phyloP scores from a whole-genome alignment of 345 rosid species.

The Melaleuca quinquenervia region DNA sequence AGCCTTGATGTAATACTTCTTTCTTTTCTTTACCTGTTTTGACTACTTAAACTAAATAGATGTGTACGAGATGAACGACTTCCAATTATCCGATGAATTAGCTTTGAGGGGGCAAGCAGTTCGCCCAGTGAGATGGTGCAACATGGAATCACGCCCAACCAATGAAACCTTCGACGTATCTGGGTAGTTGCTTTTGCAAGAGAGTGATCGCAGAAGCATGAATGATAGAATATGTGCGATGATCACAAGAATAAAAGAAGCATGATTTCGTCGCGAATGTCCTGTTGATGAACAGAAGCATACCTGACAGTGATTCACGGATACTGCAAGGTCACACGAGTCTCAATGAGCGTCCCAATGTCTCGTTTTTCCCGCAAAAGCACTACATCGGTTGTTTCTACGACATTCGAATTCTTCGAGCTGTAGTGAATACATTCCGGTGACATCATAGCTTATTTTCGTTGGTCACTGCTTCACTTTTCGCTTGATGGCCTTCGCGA shows the following conservation, averaged over 20 bases:
- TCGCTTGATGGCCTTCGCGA: neutral
- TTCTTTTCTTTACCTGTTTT: neutral
- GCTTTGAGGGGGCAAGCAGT: neutral
- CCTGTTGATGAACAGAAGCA: neutral
- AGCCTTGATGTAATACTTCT: neutral
- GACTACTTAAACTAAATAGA: neutral
- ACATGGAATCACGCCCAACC: neutral
- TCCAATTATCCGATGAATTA: neutral
- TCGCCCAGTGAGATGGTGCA: neutral
- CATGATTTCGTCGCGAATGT: neutral
- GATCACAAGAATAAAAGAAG: neutral
- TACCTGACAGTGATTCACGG: neutral
- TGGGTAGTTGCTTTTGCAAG: neutral
- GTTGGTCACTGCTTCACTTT: neutral
- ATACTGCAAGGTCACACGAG: neutral
- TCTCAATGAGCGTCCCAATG: neutral
- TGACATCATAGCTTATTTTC: neutral
- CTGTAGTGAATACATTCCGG: neutral
- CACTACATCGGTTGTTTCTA: neutral
- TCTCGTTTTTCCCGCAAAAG: neutral
- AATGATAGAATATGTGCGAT: neutral
- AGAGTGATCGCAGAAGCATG: neutral
- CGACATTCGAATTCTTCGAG: neutral
- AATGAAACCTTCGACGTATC: neutral
- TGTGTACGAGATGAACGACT: neutral